Evolutionary conservation across 306 rosid genomes (phyloP), one percentile per base, ranked within the genome.

Genomic region (Glycine latifolia): DNA sequence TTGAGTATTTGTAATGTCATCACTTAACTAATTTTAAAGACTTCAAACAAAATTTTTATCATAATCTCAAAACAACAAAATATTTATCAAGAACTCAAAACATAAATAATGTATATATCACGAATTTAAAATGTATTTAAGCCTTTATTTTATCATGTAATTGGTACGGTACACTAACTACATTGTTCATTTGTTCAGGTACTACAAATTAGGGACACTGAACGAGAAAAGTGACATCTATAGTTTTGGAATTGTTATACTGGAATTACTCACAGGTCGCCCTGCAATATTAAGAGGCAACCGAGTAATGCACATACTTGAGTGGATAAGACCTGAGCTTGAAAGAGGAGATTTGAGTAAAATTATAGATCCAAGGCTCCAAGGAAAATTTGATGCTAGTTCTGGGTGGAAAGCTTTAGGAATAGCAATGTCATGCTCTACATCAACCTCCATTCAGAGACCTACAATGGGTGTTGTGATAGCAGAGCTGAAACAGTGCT

Each of bases 141-240:
- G 1, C 20, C 20, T 26, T 26, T 35, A 35, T 35, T 35, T 35
- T 35, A 35, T 35, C 39, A 35, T 35, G 39, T 1, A 35, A 4
- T 35, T 35, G 39, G 0, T 35, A 35, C 39, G 56, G n/a, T 14
- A 4, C 66, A 59, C 79, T 43, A 76, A 69, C 58, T 41, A 61
- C 8, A 8, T 53, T 66, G 31, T 67, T 31, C 14, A 71, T 48
- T 55, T 77, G 9, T 86, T 47, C 79, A 92, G 93, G 86, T 90
- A 89, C 84, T 81, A 83, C 80, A 82, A 20, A 54, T 63, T 87
- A 55, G 39, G 81, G 15, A 80, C 69, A 71, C 39, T 89, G 84
- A 90, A 74, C 13, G 94, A 92, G 83, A 89, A 88, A 81, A 92
- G 97, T 77, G 94, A 90, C 31, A 89, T 87, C 1, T 90, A 79